Conservation (phyloP, 352 stramenopile genomes). For the Globisporangium nodosum region DNA sequence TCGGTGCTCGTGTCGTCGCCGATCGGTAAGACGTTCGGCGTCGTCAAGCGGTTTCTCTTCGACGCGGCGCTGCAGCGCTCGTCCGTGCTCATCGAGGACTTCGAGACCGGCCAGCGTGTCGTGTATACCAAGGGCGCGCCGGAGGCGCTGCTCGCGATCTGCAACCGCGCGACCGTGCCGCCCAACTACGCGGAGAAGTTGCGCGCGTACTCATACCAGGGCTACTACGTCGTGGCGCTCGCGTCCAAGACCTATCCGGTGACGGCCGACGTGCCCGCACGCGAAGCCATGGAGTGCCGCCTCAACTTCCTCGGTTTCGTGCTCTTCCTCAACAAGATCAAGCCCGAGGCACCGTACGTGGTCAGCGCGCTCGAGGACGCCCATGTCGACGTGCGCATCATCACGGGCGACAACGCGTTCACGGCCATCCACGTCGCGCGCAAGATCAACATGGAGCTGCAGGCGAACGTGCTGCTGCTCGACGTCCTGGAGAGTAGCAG, state of each 20-base stretch:
- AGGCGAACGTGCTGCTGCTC: constrained; percentile 45
- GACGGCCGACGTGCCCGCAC: constrained; percentile 35
- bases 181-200: constrained; percentile 60
- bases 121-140: constrained; percentile 72
- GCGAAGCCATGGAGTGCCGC: constrained; percentile 73
- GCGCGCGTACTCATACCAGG: constrained; percentile 63
- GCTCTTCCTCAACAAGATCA: constrained; percentile 89
- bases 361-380: constrained; percentile 72
- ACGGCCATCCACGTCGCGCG: constrained; percentile 68
- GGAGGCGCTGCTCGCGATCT: constrained; percentile 58
- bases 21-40: constrained; percentile 60
- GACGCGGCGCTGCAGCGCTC: constrained; percentile 65
- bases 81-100: constrained; percentile 63
- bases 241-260: constrained; percentile 54
- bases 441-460: constrained; percentile 70
- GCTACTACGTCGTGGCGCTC: constrained; percentile 80
- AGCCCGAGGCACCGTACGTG: constrained; percentile 76
- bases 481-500: constrained; percentile 17
- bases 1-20: constrained; percentile 59
- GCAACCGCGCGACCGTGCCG: constrained; percentile 53
- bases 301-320: constrained; percentile 82
- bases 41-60: constrained; percentile 69
- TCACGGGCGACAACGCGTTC: constrained; percentile 87
- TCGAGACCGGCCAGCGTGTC: constrained; percentile 51
- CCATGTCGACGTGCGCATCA: constrained; percentile 78